Conservation (phyloP, 164 flowering plant species). For the Brasenia schreberi region DNA sequence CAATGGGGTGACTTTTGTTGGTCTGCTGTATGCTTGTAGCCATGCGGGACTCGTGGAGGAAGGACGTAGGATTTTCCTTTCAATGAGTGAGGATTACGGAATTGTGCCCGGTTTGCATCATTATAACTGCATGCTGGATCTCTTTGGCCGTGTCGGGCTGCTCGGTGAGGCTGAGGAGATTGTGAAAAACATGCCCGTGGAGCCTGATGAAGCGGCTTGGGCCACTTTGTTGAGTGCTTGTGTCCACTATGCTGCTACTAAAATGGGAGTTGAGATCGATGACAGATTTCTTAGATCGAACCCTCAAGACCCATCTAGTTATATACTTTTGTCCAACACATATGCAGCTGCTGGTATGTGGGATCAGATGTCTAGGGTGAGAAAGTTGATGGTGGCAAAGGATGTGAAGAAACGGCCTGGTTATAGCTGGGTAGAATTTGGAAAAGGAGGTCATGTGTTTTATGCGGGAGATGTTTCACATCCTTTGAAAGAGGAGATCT, state of each 20-base stretch:
- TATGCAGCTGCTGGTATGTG: slow-evolving; percentile 60
- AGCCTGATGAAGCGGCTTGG: slow-evolving; percentile 88
- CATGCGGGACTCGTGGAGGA: slow-evolving; percentile 64
- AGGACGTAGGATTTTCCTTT: slow-evolving; percentile 46
- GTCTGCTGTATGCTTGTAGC: slow-evolving; percentile 78
- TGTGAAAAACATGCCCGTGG: slow-evolving; percentile 48
- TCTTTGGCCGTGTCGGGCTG: slow-evolving; percentile 60
- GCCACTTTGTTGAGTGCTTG: slow-evolving; percentile 74
- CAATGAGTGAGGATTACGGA: slow-evolving; percentile 46
- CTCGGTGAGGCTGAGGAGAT: slow-evolving; percentile 62
- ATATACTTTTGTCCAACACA: slow-evolving; percentile 52
- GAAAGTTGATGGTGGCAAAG: slow-evolving; percentile 39
- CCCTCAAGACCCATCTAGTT: slow-evolving; percentile 53
- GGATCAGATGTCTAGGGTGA: slow-evolving; percentile 45
- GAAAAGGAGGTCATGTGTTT: slow-evolving; percentile 52
- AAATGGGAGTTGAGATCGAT: slow-evolving; percentile 49
- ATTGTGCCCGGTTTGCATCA: slow-evolving; percentile 62
- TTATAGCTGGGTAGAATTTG: slow-evolving; percentile 49
- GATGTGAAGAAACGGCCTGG: slow-evolving; percentile 62
- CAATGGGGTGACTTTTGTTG: slow-evolving; percentile 77
- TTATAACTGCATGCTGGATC: slow-evolving; percentile 78
- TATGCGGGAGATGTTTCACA: slow-evolving; percentile 57
- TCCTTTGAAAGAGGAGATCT: slow-evolving; percentile 50
- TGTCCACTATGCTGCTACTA: slow-evolving; percentile 30
- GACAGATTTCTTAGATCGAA: slow-evolving; percentile 35